These are phyloP conservation scores for Xylariales sp. DNA, from an alignment of 2,329 filamentous ascomycete species.

Conservation along the genomic window DNA sequence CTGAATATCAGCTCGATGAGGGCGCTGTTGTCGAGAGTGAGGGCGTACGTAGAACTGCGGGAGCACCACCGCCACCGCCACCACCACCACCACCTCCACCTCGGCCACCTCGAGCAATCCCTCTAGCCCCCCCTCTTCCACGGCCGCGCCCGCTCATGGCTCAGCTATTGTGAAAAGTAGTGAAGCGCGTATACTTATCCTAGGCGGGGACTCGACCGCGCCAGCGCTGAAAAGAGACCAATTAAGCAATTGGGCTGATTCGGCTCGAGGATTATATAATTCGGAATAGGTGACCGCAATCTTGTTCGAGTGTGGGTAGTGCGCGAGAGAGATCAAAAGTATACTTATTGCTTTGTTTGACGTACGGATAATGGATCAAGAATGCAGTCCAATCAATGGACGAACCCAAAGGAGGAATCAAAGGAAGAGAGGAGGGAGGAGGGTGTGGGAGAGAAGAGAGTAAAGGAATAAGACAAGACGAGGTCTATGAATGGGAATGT, in stretches of 20 bases:
- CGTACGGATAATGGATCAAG: constrained; percentile 12
- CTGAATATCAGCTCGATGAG: background rate
- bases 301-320: background rate
- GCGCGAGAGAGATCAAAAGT: constrained; percentile 16
- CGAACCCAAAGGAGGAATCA: constrained; percentile 36
- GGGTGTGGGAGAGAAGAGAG: constrained; percentile 1
- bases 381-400: constrained; percentile 38
- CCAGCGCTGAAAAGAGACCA: background rate
- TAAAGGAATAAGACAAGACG: background rate
- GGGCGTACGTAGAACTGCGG: constrained; percentile 51
- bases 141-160: constrained; percentile 38
- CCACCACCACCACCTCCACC: constrained; percentile 35
- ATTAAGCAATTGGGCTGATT: background rate
- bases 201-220: constrained; percentile 1
- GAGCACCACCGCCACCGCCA: constrained; percentile 35
- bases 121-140: constrained; percentile 22
- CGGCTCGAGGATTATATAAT: constrained; percentile 9
- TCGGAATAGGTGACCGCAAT: constrained; percentile 4
- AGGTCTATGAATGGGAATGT: constrained; percentile 39
- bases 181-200: background rate
- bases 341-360: constrained; percentile 24
- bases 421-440: constrained; percentile 6
- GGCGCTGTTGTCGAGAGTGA: constrained; percentile 15
- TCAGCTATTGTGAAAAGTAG: constrained; percentile 15
- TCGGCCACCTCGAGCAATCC: background rate